Percentiles rank a stretch among this genome's conserved stretches.
Evolutionary conservation across 768 basidiomycete species (phyloP).

Genomic region (Suillus hirtellus): DNA sequence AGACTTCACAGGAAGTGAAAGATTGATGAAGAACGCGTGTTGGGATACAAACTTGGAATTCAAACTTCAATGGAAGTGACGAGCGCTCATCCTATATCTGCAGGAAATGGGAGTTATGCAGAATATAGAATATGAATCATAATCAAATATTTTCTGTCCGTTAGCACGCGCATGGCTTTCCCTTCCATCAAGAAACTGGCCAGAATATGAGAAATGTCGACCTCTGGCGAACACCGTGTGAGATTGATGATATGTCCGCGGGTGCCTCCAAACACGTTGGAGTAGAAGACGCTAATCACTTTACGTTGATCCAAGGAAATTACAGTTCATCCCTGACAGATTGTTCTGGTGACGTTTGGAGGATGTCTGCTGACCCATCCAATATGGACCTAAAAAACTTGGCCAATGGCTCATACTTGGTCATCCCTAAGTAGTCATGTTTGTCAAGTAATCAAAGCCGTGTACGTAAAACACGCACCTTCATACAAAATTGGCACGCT

Average conservation of each 20-base stretch:
- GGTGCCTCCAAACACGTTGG: slow-evolving; percentile 2
- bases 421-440: slow-evolving; percentile 45
- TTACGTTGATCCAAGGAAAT: slow-evolving; percentile 9
- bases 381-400: slow-evolving; percentile 73
- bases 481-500: slow-evolving; percentile 60
- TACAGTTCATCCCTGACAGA: slow-evolving; percentile 33
- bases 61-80: background rate
- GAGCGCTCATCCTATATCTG: background rate
- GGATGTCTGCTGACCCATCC: slow-evolving; percentile 65
- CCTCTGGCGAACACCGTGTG: background rate
- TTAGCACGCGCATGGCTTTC: background rate
- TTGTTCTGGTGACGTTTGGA: slow-evolving; percentile 38
- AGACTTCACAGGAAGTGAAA: slow-evolving; percentile 4
- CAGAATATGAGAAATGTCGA: background rate
- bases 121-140: slow-evolving; percentile 2
- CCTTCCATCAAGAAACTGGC: background rate
- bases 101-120: background rate
- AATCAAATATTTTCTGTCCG: background rate
- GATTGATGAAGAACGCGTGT: slow-evolving; percentile 8
- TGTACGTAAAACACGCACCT: slow-evolving; percentile 43
- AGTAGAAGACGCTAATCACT: background rate
- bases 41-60: background rate
- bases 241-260: slow-evolving; percentile 3
- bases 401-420: slow-evolving; percentile 73
- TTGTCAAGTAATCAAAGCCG: slow-evolving; percentile 1